Evolutionary conservation across 495 filamentous ascomycete genomes (phyloP).

Genomic region (Penicillium steckii): DNA sequence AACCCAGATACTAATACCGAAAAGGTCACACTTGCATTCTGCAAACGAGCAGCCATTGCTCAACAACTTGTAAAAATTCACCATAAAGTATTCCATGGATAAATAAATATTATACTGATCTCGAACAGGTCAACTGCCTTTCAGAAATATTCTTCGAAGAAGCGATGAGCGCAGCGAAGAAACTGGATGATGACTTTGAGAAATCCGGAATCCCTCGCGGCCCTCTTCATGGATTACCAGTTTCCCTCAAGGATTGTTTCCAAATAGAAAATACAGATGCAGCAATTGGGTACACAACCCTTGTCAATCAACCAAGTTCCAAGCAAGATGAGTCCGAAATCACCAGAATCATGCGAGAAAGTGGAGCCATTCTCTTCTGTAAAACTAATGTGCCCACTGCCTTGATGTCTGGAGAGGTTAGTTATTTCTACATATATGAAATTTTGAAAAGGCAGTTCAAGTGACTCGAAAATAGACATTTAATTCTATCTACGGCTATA

Average conservation of each 20-base stretch:
- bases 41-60: not conserved
- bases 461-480: slow-evolving; percentile 44
- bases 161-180: not conserved
- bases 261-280: slow-evolving; percentile 48
- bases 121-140: not conserved
- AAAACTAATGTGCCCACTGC: slow-evolving; percentile 3
- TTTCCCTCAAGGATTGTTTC: slow-evolving; percentile 58
- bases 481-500: slow-evolving; percentile 55
- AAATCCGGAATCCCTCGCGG: not conserved
- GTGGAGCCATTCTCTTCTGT: slow-evolving; percentile 1
- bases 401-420: slow-evolving; percentile 2
- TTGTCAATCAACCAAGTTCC: slow-evolving; percentile 36
- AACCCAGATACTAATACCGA: not conserved
- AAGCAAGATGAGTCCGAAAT: slow-evolving; percentile 3
- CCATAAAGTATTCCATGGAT: not conserved
- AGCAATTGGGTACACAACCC: slow-evolving; percentile 46
- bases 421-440: not conserved
- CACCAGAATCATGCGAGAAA: slow-evolving; percentile 4
- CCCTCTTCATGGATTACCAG: slow-evolving; percentile 50
- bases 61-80: slow-evolving; percentile 2
- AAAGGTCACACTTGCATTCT: slow-evolving; percentile 1
- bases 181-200: not conserved
- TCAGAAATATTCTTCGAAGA: slow-evolving; percentile 4
- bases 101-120: not conserved
- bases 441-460: too few species aligned